Percentiles rank a stretch among this genome's conserved stretches.
Conservation (phyloP, 257 asterid species). For the Parsonsia alboflavescens region DNA sequence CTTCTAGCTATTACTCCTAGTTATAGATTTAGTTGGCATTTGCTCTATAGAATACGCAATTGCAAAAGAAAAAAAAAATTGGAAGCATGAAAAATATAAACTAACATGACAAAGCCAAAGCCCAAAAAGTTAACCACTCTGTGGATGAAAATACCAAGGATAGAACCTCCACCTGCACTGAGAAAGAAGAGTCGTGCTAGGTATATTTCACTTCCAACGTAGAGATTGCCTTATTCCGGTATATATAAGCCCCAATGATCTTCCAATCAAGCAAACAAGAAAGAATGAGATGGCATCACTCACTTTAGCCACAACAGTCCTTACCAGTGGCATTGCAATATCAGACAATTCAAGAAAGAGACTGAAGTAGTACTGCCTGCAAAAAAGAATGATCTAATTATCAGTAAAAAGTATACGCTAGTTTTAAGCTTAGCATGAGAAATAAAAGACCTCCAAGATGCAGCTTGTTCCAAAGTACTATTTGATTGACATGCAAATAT, state of each 20-base stretch:
- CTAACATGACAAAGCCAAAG: not conserved
- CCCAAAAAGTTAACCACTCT: not conserved
- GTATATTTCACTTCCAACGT: conserved; percentile 55
- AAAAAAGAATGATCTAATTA: conserved; percentile 11
- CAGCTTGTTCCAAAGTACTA: not conserved
- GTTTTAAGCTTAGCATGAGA: not conserved
- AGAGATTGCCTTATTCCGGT: conserved; percentile 90
- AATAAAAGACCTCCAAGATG: not conserved
- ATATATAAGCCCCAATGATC: conserved; percentile 88
- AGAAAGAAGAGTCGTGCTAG: conserved; percentile 14
- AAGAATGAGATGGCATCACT: conserved; percentile 88
- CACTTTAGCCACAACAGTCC: conserved; percentile 51
- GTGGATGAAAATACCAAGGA: not conserved
- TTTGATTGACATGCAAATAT: not conserved
- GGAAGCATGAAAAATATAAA: not conserved
- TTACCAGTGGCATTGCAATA: conserved; percentile 64
- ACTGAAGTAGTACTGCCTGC: conserved; percentile 87
- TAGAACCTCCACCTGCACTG: not conserved
- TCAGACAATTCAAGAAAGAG: conserved; percentile 78
- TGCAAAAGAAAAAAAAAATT: not conserved
- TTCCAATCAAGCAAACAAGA: conserved; percentile 78
- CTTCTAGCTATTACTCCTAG: not conserved
- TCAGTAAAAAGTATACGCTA: not conserved
- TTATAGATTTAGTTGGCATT: not conserved
- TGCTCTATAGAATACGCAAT: not conserved